Conservation (phyloP, 306 rosid genomes). For the Vigna hirtella region DNA sequence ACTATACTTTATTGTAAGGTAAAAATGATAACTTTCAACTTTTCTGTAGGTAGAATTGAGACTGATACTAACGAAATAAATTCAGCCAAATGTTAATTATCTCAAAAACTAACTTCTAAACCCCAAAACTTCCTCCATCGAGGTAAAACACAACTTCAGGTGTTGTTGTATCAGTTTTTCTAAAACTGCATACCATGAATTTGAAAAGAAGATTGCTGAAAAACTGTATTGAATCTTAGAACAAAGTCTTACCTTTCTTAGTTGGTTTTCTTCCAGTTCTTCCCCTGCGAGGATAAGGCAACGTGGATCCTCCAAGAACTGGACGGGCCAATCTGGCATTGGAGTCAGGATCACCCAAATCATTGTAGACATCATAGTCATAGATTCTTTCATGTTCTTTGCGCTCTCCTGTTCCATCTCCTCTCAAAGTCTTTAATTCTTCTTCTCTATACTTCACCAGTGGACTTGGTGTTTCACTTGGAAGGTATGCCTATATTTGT, state of each 20-base stretch:
- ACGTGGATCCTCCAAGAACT: slow-evolving; percentile 70
- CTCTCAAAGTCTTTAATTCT: slow-evolving; percentile 68
- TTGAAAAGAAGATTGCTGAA: background rate
- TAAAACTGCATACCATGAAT: background rate
- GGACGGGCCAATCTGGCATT: slow-evolving; percentile 59
- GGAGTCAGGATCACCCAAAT: slow-evolving; percentile 64
- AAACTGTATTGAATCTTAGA: background rate
- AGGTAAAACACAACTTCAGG: background rate
- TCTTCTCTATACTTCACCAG: slow-evolving; percentile 57
- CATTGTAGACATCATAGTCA: slow-evolving; percentile 82
- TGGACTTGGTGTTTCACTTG: slow-evolving; percentile 70
- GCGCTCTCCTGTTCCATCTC: slow-evolving; percentile 73
- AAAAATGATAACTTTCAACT: no score
- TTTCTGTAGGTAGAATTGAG: no score
- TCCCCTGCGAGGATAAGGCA: slow-evolving; percentile 86
- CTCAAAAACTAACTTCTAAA: no score
- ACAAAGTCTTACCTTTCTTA: slow-evolving; percentile 54
- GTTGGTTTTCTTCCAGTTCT: slow-evolving; percentile 72
- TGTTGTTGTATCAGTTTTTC: background rate
- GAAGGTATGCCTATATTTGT: slow-evolving; percentile 68
- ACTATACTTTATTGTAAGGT: no score
- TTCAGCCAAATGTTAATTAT: no score
- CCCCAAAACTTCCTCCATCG: no score
- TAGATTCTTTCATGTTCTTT: slow-evolving; percentile 76
- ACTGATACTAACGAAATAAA: no score